phyloP scores from a whole-genome alignment of 2,329 filamentous ascomycete genomes.

The Ophiostoma pallidulum region DNA sequence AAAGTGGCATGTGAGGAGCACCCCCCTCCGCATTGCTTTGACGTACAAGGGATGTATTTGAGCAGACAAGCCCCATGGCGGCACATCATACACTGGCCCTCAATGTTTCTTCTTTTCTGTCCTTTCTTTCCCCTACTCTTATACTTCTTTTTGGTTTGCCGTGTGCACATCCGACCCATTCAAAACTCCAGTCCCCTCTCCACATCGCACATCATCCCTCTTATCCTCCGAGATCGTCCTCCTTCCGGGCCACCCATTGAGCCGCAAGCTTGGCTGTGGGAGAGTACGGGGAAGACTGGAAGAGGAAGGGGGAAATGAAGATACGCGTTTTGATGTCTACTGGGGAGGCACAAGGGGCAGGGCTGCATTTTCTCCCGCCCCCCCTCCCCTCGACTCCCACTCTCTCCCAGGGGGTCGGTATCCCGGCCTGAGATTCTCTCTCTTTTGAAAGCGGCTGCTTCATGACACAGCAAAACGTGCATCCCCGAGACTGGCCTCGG shows the following conservation, averaged over 20 bases:
- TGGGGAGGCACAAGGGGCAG: too few relatives aligned
- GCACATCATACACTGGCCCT: neutral
- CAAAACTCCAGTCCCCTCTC: neutral
- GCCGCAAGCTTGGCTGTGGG: neutral
- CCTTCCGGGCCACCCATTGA: neutral
- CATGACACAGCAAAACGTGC: neutral
- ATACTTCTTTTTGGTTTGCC: neutral
- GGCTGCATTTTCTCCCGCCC: too few relatives aligned
- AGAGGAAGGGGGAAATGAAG: neutral
- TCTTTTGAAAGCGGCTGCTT: neutral
- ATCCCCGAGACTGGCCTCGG: slow-evolving; percentile 1
- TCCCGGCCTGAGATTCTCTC: too few relatives aligned
- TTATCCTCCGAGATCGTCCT: slow-evolving; percentile 3
- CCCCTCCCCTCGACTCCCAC: too few relatives aligned
- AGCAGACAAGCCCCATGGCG: slow-evolving; percentile 8
- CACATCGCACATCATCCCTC: neutral
- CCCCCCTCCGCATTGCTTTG: neutral
- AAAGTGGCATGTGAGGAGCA: too few relatives aligned
- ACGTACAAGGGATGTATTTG: slow-evolving; percentile 7
- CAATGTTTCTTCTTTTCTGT: neutral
- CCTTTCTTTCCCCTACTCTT: neutral
- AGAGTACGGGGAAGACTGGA: neutral
- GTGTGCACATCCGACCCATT: too few relatives aligned
- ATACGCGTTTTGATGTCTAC: too few relatives aligned
- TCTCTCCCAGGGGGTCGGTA: too few relatives aligned